A percentile compares a stretch with the other conserved stretches of the same genome.
phyloP scores from a whole-genome alignment of 768 basidiomycete species.

The Phaeotremella skinneri region DNA sequence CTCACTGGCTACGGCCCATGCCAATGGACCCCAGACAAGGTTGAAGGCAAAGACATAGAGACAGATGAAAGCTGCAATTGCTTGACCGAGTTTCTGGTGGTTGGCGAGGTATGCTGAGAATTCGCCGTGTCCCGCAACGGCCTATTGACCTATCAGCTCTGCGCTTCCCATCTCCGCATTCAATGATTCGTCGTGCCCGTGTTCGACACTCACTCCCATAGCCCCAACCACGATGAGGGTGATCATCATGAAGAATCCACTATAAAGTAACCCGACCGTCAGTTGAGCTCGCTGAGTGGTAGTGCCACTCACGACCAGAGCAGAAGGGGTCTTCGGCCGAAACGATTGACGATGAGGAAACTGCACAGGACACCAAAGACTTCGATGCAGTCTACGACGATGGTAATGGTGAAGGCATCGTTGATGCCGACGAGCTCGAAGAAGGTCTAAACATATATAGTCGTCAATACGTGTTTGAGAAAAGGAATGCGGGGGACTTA shows the following conservation, averaged over 20 bases:
- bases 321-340: slow-evolving; percentile 46
- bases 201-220: slow-evolving; percentile 39
- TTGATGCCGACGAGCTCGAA: slow-evolving; percentile 41
- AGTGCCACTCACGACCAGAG: slow-evolving; percentile 35
- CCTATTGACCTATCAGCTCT: too few species aligned
- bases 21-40: slow-evolving; percentile 49
- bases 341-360: slow-evolving; percentile 46
- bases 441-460: slow-evolving; percentile 30
- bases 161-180: too few species aligned
- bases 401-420: slow-evolving; percentile 44
- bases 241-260: slow-evolving; percentile 46
- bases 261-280: not conserved
- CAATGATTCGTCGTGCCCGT: too few species aligned
- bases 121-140: slow-evolving; percentile 34
- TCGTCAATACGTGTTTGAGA: not conserved
- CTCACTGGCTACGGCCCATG: slow-evolving; percentile 37
- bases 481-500: not conserved
- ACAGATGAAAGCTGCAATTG: slow-evolving; percentile 49
- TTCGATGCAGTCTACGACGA: slow-evolving; percentile 45
- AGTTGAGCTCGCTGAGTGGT: not conserved
- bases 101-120: slow-evolving; percentile 30
- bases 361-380: slow-evolving; percentile 42
- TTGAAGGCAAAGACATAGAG: slow-evolving; percentile 52
- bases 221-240: slow-evolving; percentile 44
- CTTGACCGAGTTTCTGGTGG: slow-evolving; percentile 35